phyloP scores from a whole-genome alignment of 257 asterid species.

The Schizonepeta tenuifolia region DNA sequence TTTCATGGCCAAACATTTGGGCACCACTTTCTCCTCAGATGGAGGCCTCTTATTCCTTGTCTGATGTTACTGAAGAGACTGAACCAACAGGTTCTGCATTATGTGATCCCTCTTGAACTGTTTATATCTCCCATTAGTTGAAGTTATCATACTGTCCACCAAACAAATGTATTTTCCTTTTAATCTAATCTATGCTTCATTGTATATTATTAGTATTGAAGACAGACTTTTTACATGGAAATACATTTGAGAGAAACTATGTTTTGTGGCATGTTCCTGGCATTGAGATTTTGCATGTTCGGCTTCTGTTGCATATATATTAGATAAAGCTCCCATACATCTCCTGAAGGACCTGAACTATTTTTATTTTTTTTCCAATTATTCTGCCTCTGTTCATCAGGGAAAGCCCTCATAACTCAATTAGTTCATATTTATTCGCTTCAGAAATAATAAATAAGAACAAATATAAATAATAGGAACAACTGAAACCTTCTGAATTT shows the following conservation, averaged over 20 bases:
- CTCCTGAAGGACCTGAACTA: not conserved
- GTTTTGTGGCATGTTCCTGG: not conserved
- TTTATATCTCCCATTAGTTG: not conserved
- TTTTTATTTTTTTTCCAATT: not conserved
- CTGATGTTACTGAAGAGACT: too few relatives aligned
- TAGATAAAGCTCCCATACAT: too few relatives aligned
- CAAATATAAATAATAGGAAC: not conserved
- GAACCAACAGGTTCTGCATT: too few relatives aligned
- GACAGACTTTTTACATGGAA: conserved; percentile 3
- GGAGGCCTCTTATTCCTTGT: too few relatives aligned
- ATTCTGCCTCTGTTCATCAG: not conserved
- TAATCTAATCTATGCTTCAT: not conserved
- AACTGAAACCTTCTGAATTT: conserved; percentile 1
- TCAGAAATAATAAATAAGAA: not conserved
- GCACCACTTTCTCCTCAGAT: too few relatives aligned
- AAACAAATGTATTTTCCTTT: not conserved
- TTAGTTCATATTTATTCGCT: not conserved
- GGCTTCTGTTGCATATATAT: not conserved
- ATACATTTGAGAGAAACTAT: conserved; percentile 23
- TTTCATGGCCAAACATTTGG: not conserved
- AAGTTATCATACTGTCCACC: not conserved
- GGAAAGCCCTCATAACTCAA: not conserved
- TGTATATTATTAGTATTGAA: not conserved
- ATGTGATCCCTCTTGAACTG: not conserved
- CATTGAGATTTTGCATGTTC: not conserved